Conservation (phyloP, 176 grass and related monocot species). For the Musa acuminata region DNA sequence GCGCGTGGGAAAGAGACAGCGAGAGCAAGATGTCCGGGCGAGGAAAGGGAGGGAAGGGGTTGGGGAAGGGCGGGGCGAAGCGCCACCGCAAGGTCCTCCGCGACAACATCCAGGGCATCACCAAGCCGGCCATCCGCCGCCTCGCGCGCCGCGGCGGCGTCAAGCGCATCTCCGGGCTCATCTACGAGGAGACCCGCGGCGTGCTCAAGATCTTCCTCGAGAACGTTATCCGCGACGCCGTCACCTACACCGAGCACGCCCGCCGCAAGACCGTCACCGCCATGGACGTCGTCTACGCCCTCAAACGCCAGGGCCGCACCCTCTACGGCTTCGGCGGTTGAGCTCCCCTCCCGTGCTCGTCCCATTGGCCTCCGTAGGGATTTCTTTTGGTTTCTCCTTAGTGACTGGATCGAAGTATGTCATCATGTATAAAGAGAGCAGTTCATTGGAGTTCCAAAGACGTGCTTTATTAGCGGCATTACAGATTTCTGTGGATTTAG, state of each 20-base stretch:
- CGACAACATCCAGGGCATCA: constrained; percentile 95
- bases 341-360: neutral
- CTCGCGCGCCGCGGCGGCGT: constrained; percentile 70
- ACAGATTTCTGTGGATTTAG: too few relatives aligned
- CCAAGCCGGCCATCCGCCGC: constrained; percentile 81
- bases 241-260: constrained; percentile 92
- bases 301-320: constrained; percentile 86
- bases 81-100: constrained; percentile 82
- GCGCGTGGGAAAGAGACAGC: too few relatives aligned
- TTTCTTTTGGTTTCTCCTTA: too few relatives aligned
- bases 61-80: constrained; percentile 88
- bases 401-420: too few relatives aligned
- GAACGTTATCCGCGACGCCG: constrained; percentile 93
- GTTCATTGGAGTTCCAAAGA: too few relatives aligned
- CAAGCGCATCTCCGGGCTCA: constrained; percentile 87
- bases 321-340: constrained; percentile 76
- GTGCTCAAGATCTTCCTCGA: constrained; percentile 98
- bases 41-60: constrained; percentile 82
- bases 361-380: too few relatives aligned
- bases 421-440: too few relatives aligned
- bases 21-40: constrained; percentile 49
- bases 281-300: constrained; percentile 92
- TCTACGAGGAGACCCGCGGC: constrained; percentile 92
- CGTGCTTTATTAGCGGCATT: too few relatives aligned
- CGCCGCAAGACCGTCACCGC: constrained; percentile 92